Evolutionary conservation across 306 rosid species (phyloP), one percentile per base, ranked within the genome.

Genomic region (Pyrus pyrifolia): DNA sequence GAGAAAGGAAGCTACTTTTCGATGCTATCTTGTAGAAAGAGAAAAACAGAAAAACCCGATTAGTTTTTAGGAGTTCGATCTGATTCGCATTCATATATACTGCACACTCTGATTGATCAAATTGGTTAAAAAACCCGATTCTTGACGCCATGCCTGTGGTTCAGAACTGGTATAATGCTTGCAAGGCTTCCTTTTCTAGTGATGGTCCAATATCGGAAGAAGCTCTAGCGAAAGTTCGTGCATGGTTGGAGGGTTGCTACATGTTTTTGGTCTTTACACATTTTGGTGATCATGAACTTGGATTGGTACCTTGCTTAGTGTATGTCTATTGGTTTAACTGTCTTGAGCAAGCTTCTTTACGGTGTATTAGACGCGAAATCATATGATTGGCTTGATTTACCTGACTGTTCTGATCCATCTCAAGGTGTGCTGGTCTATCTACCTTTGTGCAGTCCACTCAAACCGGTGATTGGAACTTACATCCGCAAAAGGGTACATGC

Each of bases 291-390:
- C 29, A 58, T 58, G 29, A 25, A 58, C 63, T n/a, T 58, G 22
- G 63, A 58, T 61, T 25, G 35, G 8, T 61, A 15, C 66, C 27
- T 27, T 2, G 66, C 29, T 27, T 61, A 61, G 18, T 5, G 10
- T 25, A 25, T 33, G 29, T 12, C 38, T 13, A 5, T 25, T 61
- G 66, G 66, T 68, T 67, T 81, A 82, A 82, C 95, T 17, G 96
- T 93, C 51, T 80, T 89, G 77, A 91, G 98, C 96, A 93, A 93
- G 91, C 96, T 93, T 83, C 57, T 91, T 59, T 93, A 93, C 67
- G 98, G 98, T 55, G 81, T 96, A 19, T 21, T 93, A 31, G 61
- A 86, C 81, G 95, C 88, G 68, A 86, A 76, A 79, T 91, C 98
- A 44, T 91, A 89, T 58, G 98, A 89, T 84, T 93, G 95, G 98